phyloP scores from a whole-genome alignment of 2,329 filamentous ascomycete species.

The Pseudopithomyces maydicus region DNA sequence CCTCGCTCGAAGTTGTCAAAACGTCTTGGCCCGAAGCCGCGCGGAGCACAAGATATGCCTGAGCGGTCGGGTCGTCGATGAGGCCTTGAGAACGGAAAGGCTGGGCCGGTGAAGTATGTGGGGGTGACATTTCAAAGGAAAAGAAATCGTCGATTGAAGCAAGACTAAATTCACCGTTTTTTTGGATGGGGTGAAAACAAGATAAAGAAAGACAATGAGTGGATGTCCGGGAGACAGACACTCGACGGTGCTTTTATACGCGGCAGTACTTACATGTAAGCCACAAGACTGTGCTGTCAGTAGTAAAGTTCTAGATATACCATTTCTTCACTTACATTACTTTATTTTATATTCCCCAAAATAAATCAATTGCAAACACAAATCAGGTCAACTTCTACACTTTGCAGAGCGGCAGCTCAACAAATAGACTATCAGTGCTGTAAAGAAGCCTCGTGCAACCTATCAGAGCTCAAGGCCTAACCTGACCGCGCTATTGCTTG shows the following conservation, averaged over 20 bases:
- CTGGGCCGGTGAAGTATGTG: background rate
- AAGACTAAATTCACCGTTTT: background rate
- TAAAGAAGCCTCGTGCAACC: background rate
- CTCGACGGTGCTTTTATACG: background rate
- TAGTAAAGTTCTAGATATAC: no score
- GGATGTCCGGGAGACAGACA: background rate
- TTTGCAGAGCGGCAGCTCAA: no score
- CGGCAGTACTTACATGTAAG: background rate
- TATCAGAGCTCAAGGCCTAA: background rate
- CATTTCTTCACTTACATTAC: no score
- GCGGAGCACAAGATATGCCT: constrained; percentile 1
- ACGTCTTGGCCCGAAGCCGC: constrained; percentile 6
- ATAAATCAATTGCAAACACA: no score
- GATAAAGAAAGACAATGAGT: no score
- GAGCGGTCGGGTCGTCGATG: background rate
- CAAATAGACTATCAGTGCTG: no score
- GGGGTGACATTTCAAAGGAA: no score
- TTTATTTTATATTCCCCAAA: no score
- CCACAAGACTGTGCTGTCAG: no score
- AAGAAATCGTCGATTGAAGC: no score
- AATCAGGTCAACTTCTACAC: no score
- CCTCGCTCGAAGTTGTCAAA: constrained; percentile 7
- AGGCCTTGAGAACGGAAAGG: constrained; percentile 7
- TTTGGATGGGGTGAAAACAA: background rate
- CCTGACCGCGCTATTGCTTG: background rate